Conservation (phyloP, 2,329 filamentous ascomycete species). For the Colletotrichum acutatum region DNA sequence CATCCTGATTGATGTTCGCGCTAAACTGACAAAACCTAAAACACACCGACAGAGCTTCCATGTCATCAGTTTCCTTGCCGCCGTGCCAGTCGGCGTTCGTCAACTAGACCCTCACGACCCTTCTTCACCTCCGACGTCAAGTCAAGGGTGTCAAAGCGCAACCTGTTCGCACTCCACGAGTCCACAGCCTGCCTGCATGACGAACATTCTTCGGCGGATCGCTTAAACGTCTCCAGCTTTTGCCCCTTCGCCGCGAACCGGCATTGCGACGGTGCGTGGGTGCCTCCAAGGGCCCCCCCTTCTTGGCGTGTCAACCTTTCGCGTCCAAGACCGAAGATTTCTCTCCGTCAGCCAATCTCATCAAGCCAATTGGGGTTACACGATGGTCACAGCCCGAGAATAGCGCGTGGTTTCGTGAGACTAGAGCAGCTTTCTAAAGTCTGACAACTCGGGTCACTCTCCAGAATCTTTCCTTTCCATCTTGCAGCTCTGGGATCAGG, state of each 20-base stretch:
- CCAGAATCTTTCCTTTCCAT: neutral
- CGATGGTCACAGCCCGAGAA: neutral
- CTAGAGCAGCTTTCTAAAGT: neutral
- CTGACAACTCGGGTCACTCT: neutral
- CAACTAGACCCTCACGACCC: neutral
- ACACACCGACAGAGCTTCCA: constrained; percentile 27
- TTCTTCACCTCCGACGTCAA: constrained; percentile 5
- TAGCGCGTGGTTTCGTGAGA: neutral
- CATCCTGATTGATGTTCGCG: constrained; percentile 9
- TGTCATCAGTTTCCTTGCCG: constrained; percentile 2
- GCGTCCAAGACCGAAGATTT: neutral
- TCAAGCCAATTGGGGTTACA: neutral
- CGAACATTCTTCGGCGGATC: neutral
- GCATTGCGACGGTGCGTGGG: neutral
- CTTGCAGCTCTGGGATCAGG: neutral
- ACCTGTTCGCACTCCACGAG: constrained; percentile 2
- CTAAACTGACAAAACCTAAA: constrained; percentile 24
- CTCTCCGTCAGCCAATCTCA: neutral
- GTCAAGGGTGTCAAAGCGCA: constrained; percentile 9
- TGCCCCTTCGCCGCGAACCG: too few species aligned
- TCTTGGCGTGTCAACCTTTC: neutral
- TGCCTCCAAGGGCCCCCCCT: neutral
- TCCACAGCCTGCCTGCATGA: constrained; percentile 4
- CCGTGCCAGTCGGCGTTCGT: neutral
- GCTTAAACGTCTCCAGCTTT: neutral